Evolutionary conservation across 1,284 basidiomycete genomes (phyloP).

Genomic region (Tilletia caries): DNA sequence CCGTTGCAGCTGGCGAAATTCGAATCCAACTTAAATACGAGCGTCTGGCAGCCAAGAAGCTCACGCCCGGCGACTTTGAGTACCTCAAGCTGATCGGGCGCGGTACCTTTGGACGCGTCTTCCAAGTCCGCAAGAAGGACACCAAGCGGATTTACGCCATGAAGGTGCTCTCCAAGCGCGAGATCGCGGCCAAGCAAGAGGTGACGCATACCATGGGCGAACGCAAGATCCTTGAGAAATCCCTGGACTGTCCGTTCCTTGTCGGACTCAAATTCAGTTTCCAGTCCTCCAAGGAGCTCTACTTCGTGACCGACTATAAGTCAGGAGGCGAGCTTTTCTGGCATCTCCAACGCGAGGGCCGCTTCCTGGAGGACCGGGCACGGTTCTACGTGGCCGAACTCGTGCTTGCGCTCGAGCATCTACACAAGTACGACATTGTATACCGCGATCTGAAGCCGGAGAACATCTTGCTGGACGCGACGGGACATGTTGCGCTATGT

Average conservation of each 20-base stretch:
- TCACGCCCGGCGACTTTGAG: constrained; percentile 73
- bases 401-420: constrained; percentile 85
- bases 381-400: constrained; percentile 94
- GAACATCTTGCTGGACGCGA: constrained; percentile 93
- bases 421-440: constrained; percentile 95
- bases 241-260: constrained; percentile 90
- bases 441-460: constrained; percentile 96
- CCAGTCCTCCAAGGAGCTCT: constrained; percentile 92
- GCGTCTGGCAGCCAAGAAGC: constrained; percentile 44
- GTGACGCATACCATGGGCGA: constrained; percentile 99
- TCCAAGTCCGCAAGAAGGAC: constrained; percentile 96
- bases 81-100: constrained; percentile 98
- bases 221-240: constrained; percentile 94
- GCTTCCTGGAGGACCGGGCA: constrained; percentile 86
- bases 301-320: constrained; percentile 98
- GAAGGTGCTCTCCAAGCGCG: constrained; percentile 98
- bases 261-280: constrained; percentile 98
- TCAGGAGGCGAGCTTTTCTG: constrained; percentile 97
- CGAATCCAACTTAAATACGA: constrained; percentile 92
- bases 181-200: constrained; percentile 98
- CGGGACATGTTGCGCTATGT: constrained; percentile 91
- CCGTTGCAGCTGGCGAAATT: constrained; percentile 68
- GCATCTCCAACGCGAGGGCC: constrained; percentile 91
- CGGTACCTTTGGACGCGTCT: constrained; percentile 94
- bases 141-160: constrained; percentile 99